Conservation (phyloP, 768 basidiomycete genomes). For the Lyophyllum semitale region DNA sequence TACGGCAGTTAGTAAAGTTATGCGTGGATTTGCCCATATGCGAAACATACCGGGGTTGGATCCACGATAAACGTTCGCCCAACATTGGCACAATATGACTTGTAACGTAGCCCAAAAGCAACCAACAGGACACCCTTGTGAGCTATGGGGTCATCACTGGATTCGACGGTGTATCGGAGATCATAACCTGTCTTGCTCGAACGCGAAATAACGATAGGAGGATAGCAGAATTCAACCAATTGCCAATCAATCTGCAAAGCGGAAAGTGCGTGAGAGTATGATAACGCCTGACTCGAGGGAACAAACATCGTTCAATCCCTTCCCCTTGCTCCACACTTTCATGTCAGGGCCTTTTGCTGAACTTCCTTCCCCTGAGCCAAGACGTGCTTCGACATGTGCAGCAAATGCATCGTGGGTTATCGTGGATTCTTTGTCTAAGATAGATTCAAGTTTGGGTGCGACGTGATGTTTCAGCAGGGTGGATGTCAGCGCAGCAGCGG, state of each 20-base stretch:
- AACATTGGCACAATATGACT: slow-evolving; percentile 89
- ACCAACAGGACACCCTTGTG: slow-evolving; percentile 89
- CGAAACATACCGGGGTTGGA: slow-evolving; percentile 69
- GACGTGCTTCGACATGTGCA: slow-evolving; percentile 80
- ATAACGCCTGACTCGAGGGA: background rate
- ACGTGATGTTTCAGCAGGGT: slow-evolving; percentile 87
- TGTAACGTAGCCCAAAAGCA: slow-evolving; percentile 88
- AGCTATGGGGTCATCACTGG: slow-evolving; percentile 79
- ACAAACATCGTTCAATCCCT: slow-evolving; percentile 73
- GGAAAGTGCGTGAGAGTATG: slow-evolving; percentile 1
- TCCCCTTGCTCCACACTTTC: slow-evolving; percentile 87
- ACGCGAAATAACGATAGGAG: slow-evolving; percentile 94
- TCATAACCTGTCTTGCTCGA: slow-evolving; percentile 86
- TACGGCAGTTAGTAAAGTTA: slow-evolving; percentile 31
- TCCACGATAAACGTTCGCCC: slow-evolving; percentile 96
- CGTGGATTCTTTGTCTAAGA: slow-evolving; percentile 89
- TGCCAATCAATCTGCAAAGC: slow-evolving; percentile 76
- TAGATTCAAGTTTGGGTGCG: slow-evolving; percentile 83
- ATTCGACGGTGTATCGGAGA: slow-evolving; percentile 83
- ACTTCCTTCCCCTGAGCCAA: slow-evolving; percentile 83
- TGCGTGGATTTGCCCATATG: background rate
- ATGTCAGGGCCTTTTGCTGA: slow-evolving; percentile 85
- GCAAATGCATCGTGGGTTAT: slow-evolving; percentile 88
- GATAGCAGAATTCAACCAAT: slow-evolving; percentile 91
- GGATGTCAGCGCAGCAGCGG: slow-evolving; percentile 77